These are phyloP conservation scores for Urtica urens DNA, from an alignment of 306 rosid species.

Conservation along the genomic window DNA sequence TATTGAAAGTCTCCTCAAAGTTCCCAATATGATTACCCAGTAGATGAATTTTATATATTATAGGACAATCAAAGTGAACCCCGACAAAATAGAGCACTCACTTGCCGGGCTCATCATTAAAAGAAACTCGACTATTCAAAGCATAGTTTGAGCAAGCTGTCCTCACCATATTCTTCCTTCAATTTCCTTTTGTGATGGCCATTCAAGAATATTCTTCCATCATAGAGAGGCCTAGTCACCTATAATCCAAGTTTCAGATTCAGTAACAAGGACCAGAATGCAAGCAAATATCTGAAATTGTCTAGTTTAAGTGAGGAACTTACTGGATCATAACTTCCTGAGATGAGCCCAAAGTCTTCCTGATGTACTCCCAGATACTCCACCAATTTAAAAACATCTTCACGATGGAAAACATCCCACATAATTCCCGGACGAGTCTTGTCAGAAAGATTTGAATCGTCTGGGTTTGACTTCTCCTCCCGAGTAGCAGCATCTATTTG, in stretches of 20 bases:
- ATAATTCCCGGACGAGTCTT: constrained; percentile 46
- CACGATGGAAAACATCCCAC: constrained; percentile 81
- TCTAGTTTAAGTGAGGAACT: constrained; percentile 12
- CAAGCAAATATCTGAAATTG: constrained; percentile 8
- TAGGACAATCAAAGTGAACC: too few species aligned
- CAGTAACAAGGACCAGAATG: constrained; percentile 17
- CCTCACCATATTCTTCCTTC: constrained; percentile 90
- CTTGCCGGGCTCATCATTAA: too few species aligned
- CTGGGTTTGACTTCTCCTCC: constrained; percentile 26
- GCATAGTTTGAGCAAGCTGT: constrained; percentile 6
- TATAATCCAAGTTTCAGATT: constrained; percentile 26
- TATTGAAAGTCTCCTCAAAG: too few species aligned
- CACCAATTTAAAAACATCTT: constrained; percentile 58
- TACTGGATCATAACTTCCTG: constrained; percentile 33
- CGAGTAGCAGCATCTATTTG: constrained; percentile 24
- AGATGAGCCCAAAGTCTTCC: constrained; percentile 40
- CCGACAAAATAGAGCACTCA: too few species aligned
- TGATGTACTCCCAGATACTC: constrained; percentile 60
- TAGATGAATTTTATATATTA: too few species aligned
- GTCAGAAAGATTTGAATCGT: constrained; percentile 34
- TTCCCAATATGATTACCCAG: too few species aligned
- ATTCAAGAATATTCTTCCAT: constrained; percentile 55
- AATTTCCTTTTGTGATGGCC: constrained; percentile 57
- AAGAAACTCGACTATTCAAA: constrained; percentile 15
- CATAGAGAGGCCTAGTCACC: constrained; percentile 66